phyloP scores from a whole-genome alignment of 768 basidiomycete genomes.

The Steccherinum ochraceum region DNA sequence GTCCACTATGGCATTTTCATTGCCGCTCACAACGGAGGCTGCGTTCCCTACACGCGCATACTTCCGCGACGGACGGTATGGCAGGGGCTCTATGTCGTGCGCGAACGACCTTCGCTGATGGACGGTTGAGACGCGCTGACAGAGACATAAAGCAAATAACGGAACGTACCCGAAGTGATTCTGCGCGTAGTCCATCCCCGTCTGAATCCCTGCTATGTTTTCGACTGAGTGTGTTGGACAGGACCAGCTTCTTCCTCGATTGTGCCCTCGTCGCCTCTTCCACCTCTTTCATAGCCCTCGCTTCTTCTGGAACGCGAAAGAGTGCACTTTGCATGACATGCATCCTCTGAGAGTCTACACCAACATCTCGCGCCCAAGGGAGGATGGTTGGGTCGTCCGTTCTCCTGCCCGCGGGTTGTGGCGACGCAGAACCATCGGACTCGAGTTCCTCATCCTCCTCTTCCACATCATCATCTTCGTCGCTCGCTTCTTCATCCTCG shows the following conservation, averaged over 20 bases:
- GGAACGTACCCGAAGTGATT: constrained; percentile 51
- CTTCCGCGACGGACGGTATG: constrained; percentile 73
- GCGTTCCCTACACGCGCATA: constrained; percentile 69
- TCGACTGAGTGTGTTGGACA: constrained; percentile 39
- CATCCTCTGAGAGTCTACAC: constrained; percentile 82
- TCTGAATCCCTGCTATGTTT: constrained; percentile 80
- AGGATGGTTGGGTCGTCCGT: constrained; percentile 45
- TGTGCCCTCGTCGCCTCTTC: constrained; percentile 28
- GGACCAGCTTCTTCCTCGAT: constrained; percentile 23
- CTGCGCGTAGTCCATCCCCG: constrained; percentile 56
- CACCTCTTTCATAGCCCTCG: constrained; percentile 52
- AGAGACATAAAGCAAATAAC: too few relatives aligned
- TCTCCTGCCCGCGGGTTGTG: neutral
- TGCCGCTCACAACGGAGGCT: constrained; percentile 56
- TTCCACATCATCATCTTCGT: neutral
- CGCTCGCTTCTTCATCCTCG: constrained; percentile 5
- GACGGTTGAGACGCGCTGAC: too few relatives aligned
- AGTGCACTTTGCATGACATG: constrained; percentile 91
- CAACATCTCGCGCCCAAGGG: constrained; percentile 67
- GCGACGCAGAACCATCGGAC: constrained; percentile 13
- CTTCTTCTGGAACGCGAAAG: constrained; percentile 74
- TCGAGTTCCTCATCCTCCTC: constrained; percentile 5
- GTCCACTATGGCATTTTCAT: constrained; percentile 66
- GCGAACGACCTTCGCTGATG: constrained; percentile 74
- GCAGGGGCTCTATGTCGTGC: constrained; percentile 57